Percentiles rank a stretch among this genome's conserved stretches.
Evolutionary conservation across 2,329 filamentous ascomycete genomes (phyloP).

Genomic region (Hymenoscyphus occultus): DNA sequence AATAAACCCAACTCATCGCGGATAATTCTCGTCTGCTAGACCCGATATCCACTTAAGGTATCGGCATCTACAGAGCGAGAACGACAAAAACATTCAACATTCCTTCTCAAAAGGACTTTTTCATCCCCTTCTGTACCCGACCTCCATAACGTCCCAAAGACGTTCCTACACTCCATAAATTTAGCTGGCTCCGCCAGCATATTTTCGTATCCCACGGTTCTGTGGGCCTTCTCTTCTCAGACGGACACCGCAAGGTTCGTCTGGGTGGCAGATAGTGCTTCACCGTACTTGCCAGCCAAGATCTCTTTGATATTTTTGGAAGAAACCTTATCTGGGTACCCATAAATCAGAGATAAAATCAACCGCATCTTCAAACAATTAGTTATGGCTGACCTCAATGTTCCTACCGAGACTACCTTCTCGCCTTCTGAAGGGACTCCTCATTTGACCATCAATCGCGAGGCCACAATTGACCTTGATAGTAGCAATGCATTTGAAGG

Average conservation of each 20-base stretch:
- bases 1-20: constrained; percentile 42
- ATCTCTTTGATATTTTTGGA: constrained; percentile 13
- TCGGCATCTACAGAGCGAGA: constrained; percentile 76
- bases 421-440: constrained; percentile 82
- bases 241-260: constrained; percentile 92
- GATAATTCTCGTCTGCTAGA: constrained; percentile 72
- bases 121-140: constrained; percentile 76
- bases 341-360: constrained; percentile 1
- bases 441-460: constrained; percentile 93
- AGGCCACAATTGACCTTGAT: constrained; percentile 88
- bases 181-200: constrained; percentile 90
- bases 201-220: constrained; percentile 56
- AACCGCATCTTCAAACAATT: constrained; percentile 25
- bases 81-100: constrained; percentile 69
- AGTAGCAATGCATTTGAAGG: constrained; percentile 96
- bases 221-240: constrained; percentile 98
- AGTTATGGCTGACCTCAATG: constrained; percentile 83
- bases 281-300: constrained; percentile 54
- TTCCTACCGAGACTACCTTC: constrained; percentile 77
- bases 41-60: constrained; percentile 81
- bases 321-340: background rate
- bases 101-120: constrained; percentile 79
- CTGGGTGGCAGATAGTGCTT: constrained; percentile 98
- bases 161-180: constrained; percentile 53
- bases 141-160: constrained; percentile 86